Percentiles rank a stretch among this genome's conserved stretches.
These are phyloP conservation scores for Blastosporella zonata DNA, from an alignment of 1,284 basidiomycete species.

Conservation along the genomic window DNA sequence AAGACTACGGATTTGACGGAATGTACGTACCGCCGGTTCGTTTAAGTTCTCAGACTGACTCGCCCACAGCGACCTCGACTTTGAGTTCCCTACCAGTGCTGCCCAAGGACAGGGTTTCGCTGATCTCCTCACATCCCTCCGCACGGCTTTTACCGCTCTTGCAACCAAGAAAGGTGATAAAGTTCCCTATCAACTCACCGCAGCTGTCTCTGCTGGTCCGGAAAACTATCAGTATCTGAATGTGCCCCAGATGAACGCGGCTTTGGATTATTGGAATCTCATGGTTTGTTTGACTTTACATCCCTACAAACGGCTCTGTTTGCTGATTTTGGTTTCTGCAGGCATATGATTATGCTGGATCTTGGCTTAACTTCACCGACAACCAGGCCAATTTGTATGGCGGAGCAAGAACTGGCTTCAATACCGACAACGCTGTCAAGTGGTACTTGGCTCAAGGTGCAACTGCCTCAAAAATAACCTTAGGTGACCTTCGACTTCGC, in stretches of 20 bases:
- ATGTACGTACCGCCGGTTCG: constrained; percentile 17
- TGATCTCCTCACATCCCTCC: constrained; percentile 53
- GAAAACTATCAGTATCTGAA: constrained; percentile 65
- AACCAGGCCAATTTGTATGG: constrained; percentile 86
- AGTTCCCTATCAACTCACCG: constrained; percentile 57
- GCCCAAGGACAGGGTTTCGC: constrained; percentile 58
- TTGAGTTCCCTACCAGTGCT: constrained; percentile 55
- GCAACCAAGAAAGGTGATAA: constrained; percentile 55
- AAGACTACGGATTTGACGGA: constrained; percentile 89
- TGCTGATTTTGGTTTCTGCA: constrained; percentile 24
- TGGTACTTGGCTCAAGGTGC: constrained; percentile 71
- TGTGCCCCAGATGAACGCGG: constrained; percentile 71
- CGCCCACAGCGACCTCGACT: constrained; percentile 61
- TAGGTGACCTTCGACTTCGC: constrained; percentile 50
- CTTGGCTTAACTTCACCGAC: constrained; percentile 63
- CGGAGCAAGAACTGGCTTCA: constrained; percentile 56
- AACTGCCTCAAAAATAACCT: constrained; percentile 67
- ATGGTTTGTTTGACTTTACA: constrained; percentile 55
- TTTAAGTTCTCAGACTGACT: neutral
- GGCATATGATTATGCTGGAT: constrained; percentile 78
- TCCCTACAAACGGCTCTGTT: neutral
- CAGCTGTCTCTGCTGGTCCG: constrained; percentile 61
- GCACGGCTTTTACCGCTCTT: constrained; percentile 52
- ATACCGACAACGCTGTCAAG: constrained; percentile 69
- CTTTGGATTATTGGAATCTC: constrained; percentile 85